A percentile compares a stretch with the other conserved stretches of the same genome.
These are phyloP conservation scores for Globisporangium canariense DNA, from an alignment of 352 stramenopile genomes.

Conservation along the genomic window DNA sequence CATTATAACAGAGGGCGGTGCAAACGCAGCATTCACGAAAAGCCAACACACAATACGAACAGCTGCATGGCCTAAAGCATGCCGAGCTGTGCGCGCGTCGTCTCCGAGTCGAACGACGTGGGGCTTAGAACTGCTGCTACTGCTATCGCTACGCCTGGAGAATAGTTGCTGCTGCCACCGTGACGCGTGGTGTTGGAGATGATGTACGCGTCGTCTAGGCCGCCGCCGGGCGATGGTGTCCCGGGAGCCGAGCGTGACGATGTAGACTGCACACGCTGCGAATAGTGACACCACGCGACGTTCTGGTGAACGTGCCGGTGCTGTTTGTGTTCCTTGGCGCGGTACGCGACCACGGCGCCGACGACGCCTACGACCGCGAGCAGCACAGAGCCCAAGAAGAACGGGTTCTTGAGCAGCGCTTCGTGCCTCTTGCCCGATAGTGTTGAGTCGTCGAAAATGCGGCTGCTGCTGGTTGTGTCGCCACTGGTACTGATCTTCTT, in stretches of 20 bases:
- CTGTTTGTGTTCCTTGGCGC: conserved; percentile 18
- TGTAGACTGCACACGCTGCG: conserved; percentile 4
- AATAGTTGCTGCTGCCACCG: not conserved
- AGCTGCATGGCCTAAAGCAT: not conserved
- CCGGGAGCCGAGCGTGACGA: not conserved
- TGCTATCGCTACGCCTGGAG: not conserved
- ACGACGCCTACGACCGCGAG: conserved; percentile 28
- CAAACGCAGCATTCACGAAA: not conserved
- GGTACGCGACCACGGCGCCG: conserved; percentile 25
- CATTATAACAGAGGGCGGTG: not conserved
- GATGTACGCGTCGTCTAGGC: not conserved
- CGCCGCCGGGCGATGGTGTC: not conserved
- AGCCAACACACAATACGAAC: not conserved
- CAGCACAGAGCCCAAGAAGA: conserved; percentile 37
- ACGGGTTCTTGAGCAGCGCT: conserved; percentile 29
- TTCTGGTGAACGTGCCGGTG: conserved; percentile 9
- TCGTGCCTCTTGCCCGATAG: not conserved
- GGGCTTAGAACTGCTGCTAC: not conserved
- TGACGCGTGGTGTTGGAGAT: conserved; percentile 8
- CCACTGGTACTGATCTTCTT: not conserved
- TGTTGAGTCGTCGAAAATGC: not conserved
- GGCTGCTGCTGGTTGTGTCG: not conserved
- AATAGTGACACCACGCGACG: not conserved
- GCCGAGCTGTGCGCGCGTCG: not conserved
- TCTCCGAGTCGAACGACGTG: not conserved